phyloP scores from a whole-genome alignment of 768 basidiomycete genomes.

The Pleurotus platypus region DNA sequence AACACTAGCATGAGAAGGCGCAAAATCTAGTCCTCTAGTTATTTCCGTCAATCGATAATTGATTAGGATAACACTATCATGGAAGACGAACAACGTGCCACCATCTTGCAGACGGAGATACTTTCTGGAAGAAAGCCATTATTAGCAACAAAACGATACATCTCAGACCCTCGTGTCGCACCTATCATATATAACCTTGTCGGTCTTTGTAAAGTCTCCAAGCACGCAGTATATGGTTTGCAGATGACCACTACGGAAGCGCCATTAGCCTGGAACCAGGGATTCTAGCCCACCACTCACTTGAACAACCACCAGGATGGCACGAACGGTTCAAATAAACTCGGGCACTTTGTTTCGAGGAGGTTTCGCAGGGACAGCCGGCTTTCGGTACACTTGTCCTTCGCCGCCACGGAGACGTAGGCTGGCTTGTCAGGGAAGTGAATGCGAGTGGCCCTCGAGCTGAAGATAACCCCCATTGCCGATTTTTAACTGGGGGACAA shows the following conservation, averaged over 20 bases:
- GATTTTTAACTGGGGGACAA: neutral
- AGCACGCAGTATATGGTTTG: conserved; percentile 60
- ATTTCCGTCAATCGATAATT: neutral
- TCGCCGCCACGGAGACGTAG: conserved; percentile 28
- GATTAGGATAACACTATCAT: neutral
- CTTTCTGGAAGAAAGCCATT: conserved; percentile 26
- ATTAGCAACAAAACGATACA: neutral
- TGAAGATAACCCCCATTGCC: conserved; percentile 26
- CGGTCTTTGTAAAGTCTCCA: conserved; percentile 56
- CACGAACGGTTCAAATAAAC: conserved; percentile 37
- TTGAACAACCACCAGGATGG: conserved; percentile 50
- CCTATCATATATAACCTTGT: conserved; percentile 57
- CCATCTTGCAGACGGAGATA: conserved; percentile 53
- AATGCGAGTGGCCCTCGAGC: conserved; percentile 22
- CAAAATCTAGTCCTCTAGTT: conserved; percentile 63
- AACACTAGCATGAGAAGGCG: conserved; percentile 36
- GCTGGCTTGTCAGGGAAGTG: conserved; percentile 39
- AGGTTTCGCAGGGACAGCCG: conserved; percentile 34
- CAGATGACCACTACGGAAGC: conserved; percentile 48
- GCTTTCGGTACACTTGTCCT: conserved; percentile 23
- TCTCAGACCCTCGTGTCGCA: conserved; percentile 15
- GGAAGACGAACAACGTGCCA: conserved; percentile 53
- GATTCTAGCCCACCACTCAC: conserved; percentile 23
- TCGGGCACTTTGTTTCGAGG: conserved; percentile 38
- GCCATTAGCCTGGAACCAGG: neutral